Evolutionary conservation across 495 filamentous ascomycete species (phyloP).

Genomic region (Xylaria intraflava): DNA sequence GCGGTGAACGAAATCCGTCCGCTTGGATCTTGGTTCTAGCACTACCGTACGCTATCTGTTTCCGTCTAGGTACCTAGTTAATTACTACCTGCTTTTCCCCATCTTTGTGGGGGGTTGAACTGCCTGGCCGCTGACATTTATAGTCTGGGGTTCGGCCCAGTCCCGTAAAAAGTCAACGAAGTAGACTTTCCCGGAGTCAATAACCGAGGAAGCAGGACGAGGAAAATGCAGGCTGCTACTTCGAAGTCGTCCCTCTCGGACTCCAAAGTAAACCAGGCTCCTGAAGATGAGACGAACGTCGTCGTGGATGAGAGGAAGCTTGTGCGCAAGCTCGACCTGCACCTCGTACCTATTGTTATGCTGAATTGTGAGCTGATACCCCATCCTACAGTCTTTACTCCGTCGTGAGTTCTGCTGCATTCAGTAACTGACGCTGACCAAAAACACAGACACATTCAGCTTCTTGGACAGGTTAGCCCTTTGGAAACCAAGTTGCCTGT

Average conservation of each 20-base stretch:
- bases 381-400: neutral
- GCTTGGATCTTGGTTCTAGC: neutral
- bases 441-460: constrained; percentile 29
- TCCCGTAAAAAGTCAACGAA: neutral
- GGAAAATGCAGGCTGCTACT: neutral
- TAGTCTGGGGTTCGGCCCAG: neutral
- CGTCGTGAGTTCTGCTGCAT: neutral
- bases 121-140: neutral
- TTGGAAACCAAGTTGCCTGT: neutral
- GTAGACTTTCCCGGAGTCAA: neutral
- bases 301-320: constrained; percentile 28
- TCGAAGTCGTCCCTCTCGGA: constrained; percentile 1
- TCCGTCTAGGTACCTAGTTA: neutral
- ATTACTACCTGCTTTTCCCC: neutral
- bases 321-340: constrained; percentile 32
- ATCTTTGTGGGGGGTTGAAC: neutral
- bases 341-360: constrained; percentile 36
- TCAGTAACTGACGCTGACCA: neutral
- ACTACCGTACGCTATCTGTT: neutral
- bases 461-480: constrained; percentile 32
- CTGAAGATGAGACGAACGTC: constrained; percentile 4
- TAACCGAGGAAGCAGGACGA: neutral
- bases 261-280: neutral
- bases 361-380: constrained; percentile 22
- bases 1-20: neutral